Conservation (phyloP, 331 rosid genomes). For the Quercus lobata region DNA sequence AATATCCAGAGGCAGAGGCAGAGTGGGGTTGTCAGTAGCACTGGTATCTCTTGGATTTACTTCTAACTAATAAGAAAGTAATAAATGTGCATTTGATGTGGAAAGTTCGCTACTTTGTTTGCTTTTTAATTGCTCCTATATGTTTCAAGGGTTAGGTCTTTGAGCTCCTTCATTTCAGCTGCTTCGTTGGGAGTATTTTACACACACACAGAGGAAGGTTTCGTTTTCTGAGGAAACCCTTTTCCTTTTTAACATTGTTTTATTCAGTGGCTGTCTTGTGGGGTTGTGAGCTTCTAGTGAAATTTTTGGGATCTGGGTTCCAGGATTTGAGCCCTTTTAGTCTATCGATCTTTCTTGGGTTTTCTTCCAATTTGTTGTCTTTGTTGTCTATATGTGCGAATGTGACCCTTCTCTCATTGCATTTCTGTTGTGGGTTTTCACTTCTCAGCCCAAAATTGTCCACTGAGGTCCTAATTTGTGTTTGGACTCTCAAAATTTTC, state of each 20-base stretch:
- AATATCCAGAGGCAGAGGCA: background rate
- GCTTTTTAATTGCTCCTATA: constrained; percentile 25
- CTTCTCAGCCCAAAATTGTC: constrained; percentile 15
- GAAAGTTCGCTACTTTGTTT: constrained; percentile 15
- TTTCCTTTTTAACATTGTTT: background rate
- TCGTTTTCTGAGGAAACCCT: constrained; percentile 1
- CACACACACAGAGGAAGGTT: no score
- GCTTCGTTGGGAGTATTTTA: constrained; percentile 21
- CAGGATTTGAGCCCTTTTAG: constrained; percentile 41
- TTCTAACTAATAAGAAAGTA: background rate
- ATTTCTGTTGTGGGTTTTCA: constrained; percentile 14
- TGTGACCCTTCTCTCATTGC: background rate
- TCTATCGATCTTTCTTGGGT: background rate
- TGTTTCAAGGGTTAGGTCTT: constrained; percentile 5
- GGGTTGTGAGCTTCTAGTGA: constrained; percentile 11
- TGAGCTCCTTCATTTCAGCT: constrained; percentile 20
- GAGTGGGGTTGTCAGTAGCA: background rate
- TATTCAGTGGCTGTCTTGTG: background rate
- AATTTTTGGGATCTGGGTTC: constrained; percentile 72
- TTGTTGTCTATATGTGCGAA: background rate
- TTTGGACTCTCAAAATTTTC: background rate
- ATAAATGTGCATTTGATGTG: constrained; percentile 43
- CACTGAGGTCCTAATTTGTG: no score
- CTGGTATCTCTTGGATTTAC: no score
- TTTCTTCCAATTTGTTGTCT: constrained; percentile 14